Base-by-base conservation (phyloP, 306 rosid genomes). In the Prunus padus region DNA sequence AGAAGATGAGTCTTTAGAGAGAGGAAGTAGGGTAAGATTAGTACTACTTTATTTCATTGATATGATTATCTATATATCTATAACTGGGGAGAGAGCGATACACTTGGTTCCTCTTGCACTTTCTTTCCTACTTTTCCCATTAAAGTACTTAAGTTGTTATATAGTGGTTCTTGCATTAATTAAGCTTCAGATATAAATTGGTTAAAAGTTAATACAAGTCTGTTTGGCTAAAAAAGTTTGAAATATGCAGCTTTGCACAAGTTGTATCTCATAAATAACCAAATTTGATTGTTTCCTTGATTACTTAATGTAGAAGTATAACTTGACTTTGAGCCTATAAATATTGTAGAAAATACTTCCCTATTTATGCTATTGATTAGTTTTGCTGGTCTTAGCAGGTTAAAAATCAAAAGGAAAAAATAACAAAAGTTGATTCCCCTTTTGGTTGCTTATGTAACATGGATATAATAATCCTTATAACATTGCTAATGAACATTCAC, bases 11-110 rank as follows among this genome's bases (percentile, higher is more conserved):
- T 84, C 97, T 30, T 77, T 92, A 52, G 98, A 95, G 80, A 87
- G 91, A 88, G 97, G 97, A 89, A 92, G 97, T 96, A 89, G 97
- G 97, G 98, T 94, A 77, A 79, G 50, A 22, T 67, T 40, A 30
- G 40, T 62, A 11, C 8, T 5, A 14, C 31, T 10, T 23, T 54
- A 30, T 18, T 45, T 57, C 46, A 25, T 55, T 55, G 44, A 57
- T 60, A 65, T 71, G 59, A 26, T 44, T n/a, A 22, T 28, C 40
- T 45, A 25, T 26, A 65, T 12, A 52, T 72, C 20, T 31, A 45
- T 37, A 31, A 16, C 44, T 25, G 0, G 46, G 57, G 19, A 33
- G 9, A 37, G 42, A 37, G 20, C n/a, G 13, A 46, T 26, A 47
- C 31, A 19, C 42, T 11, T 40, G 23, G 54, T 65, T 31, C 37